phyloP scores from a whole-genome alignment of 805 yeast genomes.

The Komagataella pseudopastoris region DNA sequence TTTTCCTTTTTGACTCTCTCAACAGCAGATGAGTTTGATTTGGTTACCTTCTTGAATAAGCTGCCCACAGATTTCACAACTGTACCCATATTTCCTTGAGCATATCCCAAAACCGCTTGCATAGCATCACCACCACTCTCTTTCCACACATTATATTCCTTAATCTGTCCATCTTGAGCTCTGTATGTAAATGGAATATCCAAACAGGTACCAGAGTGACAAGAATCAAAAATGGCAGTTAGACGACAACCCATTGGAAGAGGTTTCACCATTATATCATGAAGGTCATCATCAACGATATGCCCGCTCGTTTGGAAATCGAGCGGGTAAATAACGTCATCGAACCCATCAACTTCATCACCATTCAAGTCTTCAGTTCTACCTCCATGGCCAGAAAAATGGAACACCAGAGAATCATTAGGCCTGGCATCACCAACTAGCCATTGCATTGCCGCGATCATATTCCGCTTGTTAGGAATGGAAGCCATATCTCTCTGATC shows the following conservation, averaged over 20 bases:
- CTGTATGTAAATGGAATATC: slow-evolving; percentile 58
- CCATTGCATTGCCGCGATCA: slow-evolving; percentile 63
- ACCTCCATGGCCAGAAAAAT: slow-evolving; percentile 74
- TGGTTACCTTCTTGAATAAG: slow-evolving; percentile 15
- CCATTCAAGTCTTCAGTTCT: slow-evolving; percentile 50
- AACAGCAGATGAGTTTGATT: slow-evolving; percentile 17
- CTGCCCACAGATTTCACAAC: slow-evolving; percentile 25
- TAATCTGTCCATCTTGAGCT: slow-evolving; percentile 60
- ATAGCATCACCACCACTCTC: slow-evolving; percentile 53
- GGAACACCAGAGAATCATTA: slow-evolving; percentile 64
- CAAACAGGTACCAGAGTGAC: slow-evolving; percentile 67
- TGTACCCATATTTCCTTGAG: slow-evolving; percentile 34
- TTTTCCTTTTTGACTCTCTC: slow-evolving; percentile 34
- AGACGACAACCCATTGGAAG: slow-evolving; percentile 55
- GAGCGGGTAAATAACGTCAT: slow-evolving; percentile 61
- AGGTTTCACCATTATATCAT: slow-evolving; percentile 45
- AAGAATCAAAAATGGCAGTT: slow-evolving; percentile 64
- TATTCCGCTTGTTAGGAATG: slow-evolving; percentile 51
- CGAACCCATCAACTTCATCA: slow-evolving; percentile 65
- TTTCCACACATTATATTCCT: slow-evolving; percentile 57
- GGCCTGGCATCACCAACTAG: slow-evolving; percentile 53
- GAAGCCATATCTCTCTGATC: slow-evolving; percentile 27
- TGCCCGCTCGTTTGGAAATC: slow-evolving; percentile 52
- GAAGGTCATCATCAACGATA: slow-evolving; percentile 55
- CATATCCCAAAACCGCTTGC: slow-evolving; percentile 37